A percentile compares a stretch with the other conserved stretches of the same genome.
Evolutionary conservation across 768 basidiomycete species (phyloP).

Genomic region (Phlebiopsis flavidoalba): DNA sequence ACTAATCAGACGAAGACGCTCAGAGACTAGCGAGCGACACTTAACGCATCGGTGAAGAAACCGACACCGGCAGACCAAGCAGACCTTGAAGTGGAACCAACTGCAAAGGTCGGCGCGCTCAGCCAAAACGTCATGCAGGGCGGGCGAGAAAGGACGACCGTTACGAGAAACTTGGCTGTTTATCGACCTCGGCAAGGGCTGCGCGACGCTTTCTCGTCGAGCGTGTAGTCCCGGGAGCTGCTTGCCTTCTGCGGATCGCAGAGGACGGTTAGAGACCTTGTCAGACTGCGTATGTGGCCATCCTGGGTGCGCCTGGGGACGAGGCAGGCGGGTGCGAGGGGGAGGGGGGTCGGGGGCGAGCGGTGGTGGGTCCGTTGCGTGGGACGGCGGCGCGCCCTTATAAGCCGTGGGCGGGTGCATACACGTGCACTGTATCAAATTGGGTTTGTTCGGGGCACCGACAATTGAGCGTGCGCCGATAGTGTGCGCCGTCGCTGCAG

Average conservation of each 20-base stretch:
- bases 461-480: not conserved
- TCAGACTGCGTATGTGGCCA: slow-evolving; percentile 11
- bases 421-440: not conserved
- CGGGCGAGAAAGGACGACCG: slow-evolving; percentile 11
- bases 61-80: slow-evolving; percentile 30
- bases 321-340: slow-evolving; percentile 2
- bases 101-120: slow-evolving; percentile 15
- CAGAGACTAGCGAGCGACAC: not conserved
- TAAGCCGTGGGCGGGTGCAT: not conserved
- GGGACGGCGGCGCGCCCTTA: not conserved
- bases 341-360: not conserved
- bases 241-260: slow-evolving; percentile 2
- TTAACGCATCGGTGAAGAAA: slow-evolving; percentile 28
- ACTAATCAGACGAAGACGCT: not conserved
- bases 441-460: not conserved
- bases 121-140: not conserved
- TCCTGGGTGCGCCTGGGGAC: not conserved
- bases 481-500: not conserved
- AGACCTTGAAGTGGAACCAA: slow-evolving; percentile 48
- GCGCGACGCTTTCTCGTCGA: slow-evolving; percentile 36
- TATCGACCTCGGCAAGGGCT: slow-evolving; percentile 46
- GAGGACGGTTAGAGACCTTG: slow-evolving; percentile 12
- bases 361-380: slow-evolving; percentile 2
- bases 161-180: slow-evolving; percentile 42
- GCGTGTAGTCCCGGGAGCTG: slow-evolving; percentile 5